Evolutionary conservation across 805 yeast species (phyloP), one percentile per base, ranked within the genome.

Genomic region (Candida broadrunensis): DNA sequence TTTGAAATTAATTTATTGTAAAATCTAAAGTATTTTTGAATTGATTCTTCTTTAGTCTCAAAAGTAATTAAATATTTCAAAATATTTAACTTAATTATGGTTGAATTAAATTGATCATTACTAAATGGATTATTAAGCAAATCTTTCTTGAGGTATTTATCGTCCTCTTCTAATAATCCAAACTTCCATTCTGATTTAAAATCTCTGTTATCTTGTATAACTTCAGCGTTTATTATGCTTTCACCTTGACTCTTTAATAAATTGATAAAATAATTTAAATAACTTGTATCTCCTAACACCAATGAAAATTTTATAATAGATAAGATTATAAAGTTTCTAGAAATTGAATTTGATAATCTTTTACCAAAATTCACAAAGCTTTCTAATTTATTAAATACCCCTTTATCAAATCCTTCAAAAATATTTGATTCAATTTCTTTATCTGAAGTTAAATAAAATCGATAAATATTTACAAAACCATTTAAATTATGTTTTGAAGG

Each of bases 321-420:
- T 21, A 67, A 41, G 33, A 63, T 44, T 12, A 65, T 53, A 16
- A 69, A 50, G 52, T 69, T 68, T 45, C 67, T 67, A 7, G 75
- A 63, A 24, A 73, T 46, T 1, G 95, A 86, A 37, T 67, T 58
- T 2, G 60, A 51, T 34, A 88, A 49, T 37, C 80, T 68, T 11
- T 58, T 52, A 13, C 78, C 78, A 47, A 90, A 80, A 16, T 79
- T 79, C 15, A 84, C 51, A 58, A 88, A 78, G 1, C 88, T 83
- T 21, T 73, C 69, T 14, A 88, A 52, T 55, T 88, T 89, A 44
- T 82, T 80, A 58, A 75, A 86, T 0, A 84, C 73, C 16, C 73
- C 70, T 18, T 73, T 70, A 27, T 80, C 76, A 49, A 85, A 79
- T 0, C 86, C 84, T 16, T 69, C 63, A 26, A 65, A 56, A 13